Evolutionary conservation across 148 eudicot genomes (phyloP).

Genomic region (Talinum fruticosum): DNA sequence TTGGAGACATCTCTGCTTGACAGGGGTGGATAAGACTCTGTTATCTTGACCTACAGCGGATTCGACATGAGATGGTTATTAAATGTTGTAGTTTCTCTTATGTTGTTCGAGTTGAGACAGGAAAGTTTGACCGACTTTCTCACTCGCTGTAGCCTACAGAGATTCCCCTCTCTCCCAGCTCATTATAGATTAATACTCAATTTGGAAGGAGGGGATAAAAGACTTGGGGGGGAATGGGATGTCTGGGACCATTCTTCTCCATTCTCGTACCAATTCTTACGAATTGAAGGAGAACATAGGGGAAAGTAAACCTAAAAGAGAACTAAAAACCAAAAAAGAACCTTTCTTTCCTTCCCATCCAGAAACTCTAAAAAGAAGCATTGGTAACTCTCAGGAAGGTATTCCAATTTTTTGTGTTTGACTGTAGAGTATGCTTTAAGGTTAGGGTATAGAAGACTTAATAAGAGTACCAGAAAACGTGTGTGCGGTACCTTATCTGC

Average conservation of each 20-base stretch:
- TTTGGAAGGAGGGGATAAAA: not conserved
- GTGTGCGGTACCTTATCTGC: not conserved
- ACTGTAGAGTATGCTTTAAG: not conserved
- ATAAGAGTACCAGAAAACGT: not conserved
- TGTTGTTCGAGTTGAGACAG: not conserved
- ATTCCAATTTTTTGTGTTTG: not conserved
- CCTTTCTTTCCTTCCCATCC: not conserved
- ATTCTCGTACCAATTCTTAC: too few species aligned
- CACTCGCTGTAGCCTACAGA: too few species aligned
- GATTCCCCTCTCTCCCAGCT: not conserved
- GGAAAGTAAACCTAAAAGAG: not conserved
- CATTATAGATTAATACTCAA: not conserved
- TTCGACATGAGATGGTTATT: not conserved
- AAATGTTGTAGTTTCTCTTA: not conserved
- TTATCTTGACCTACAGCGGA: not conserved
- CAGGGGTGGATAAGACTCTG: too few species aligned
- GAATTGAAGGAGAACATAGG: not conserved
- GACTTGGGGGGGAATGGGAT: not conserved
- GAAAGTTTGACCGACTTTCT: too few species aligned
- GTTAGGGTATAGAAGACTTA: not conserved
- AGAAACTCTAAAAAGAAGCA: not conserved
- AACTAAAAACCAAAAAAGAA: not conserved
- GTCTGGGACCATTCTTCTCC: too few species aligned
- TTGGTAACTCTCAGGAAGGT: not conserved
- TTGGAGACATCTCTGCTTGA: not conserved